Conservation (phyloP, 768 basidiomycete species). For the Polyporus arcularius region DNA sequence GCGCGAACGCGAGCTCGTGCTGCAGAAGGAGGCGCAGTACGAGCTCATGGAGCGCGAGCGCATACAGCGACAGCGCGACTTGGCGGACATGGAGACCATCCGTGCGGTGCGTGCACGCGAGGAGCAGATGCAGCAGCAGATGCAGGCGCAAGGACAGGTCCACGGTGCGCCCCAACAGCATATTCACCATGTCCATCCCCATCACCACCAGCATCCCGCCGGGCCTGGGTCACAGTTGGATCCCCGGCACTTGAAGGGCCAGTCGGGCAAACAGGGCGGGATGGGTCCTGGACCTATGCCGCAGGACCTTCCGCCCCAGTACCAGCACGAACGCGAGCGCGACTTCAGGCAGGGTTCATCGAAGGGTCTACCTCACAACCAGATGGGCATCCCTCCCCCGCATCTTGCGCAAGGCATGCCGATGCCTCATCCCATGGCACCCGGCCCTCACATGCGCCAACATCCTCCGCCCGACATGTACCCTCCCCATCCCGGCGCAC, state of each 20-base stretch:
- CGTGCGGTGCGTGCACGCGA: conserved; percentile 17
- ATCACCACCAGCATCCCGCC: conserved; percentile 17
- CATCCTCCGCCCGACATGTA: conserved; percentile 13
- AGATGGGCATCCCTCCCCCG: conserved; percentile 19
- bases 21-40: conserved; percentile 23
- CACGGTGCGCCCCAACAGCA: conserved; percentile 18
- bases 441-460: conserved; percentile 15
- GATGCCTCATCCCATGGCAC: conserved; percentile 24
- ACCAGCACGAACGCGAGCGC: conserved; percentile 14
- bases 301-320: conserved; percentile 14
- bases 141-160: conserved; percentile 3
- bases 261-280: conserved; percentile 11
- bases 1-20: conserved; percentile 16
- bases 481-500: conserved; percentile 1
- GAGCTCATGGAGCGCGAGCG: conserved; percentile 19
- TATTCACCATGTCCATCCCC: conserved; percentile 26
- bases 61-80: conserved; percentile 21
- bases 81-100: conserved; percentile 13
- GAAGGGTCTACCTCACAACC: conserved; percentile 16
- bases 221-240: conserved; percentile 1
- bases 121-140: conserved; percentile 1
- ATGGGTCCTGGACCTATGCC: conserved; percentile 5
- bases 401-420: conserved; percentile 17
- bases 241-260: conserved; percentile 3
- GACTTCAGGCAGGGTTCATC: conserved; percentile 20